Conservation (phyloP, 2,329 filamentous ascomycete species). For the Botrytis aclada region DNA sequence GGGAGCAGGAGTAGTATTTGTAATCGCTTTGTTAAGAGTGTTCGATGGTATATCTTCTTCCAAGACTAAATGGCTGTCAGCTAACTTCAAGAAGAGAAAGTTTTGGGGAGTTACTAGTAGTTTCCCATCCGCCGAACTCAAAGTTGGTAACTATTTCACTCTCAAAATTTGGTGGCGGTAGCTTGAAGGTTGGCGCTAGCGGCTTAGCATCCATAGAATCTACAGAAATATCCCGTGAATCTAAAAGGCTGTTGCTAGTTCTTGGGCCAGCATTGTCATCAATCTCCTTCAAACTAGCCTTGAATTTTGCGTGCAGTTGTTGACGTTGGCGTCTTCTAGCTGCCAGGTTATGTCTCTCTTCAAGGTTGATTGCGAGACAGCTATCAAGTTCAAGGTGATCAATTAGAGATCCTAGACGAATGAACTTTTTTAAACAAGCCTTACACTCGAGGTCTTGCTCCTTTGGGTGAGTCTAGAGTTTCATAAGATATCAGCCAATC, state of each 20-base stretch:
- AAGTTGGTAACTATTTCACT: background rate
- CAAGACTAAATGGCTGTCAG: conserved; percentile 5
- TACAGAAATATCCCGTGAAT: background rate
- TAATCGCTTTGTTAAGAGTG: background rate
- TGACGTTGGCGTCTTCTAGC: conserved; percentile 13
- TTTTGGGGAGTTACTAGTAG: background rate
- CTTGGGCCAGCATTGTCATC: background rate
- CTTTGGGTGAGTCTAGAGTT: conserved; percentile 16
- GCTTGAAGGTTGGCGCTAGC: background rate
- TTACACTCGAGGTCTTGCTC: conserved; percentile 15
- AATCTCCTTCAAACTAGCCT: conserved; percentile 10
- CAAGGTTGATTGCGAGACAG: conserved; percentile 5
- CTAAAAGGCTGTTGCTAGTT: background rate
- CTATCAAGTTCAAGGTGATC: conserved; percentile 17
- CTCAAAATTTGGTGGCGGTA: background rate
- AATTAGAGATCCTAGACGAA: conserved; percentile 18
- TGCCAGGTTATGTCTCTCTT: background rate
- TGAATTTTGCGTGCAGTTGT: conserved; percentile 15
- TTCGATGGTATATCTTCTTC: conserved; percentile 8
- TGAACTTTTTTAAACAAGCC: conserved; percentile 10
- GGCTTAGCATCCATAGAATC: background rate
- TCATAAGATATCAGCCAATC: background rate
- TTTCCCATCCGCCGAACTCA: conserved; percentile 13
- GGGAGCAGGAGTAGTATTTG: background rate
- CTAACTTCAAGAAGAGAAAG: background rate